phyloP scores from a whole-genome alignment of 179 eudicot species.

The Spergularia azorica region DNA sequence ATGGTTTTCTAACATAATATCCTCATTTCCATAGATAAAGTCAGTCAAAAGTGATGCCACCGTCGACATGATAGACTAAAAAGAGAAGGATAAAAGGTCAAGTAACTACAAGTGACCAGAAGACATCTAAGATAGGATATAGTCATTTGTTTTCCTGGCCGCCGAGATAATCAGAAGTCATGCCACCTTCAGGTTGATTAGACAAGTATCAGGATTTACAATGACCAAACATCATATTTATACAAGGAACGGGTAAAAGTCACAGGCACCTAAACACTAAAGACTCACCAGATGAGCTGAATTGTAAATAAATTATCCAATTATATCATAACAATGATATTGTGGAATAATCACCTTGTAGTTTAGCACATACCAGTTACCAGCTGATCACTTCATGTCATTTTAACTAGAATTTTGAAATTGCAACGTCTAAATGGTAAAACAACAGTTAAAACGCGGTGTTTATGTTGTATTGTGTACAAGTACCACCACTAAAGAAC shows the following conservation, averaged over 20 bases:
- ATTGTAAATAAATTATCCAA: not conserved
- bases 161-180: too few relatives aligned
- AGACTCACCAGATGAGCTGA: not conserved
- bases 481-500: conserved; percentile 27
- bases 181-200: too few relatives aligned
- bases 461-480: not conserved
- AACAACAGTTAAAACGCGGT: not conserved
- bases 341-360: too few relatives aligned
- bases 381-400: not conserved
- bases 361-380: not conserved
- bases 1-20: too few relatives aligned
- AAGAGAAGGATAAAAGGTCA: too few relatives aligned
- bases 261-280: not conserved
- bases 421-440: not conserved
- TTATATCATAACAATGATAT: not conserved
- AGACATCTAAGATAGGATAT: too few relatives aligned
- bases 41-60: too few relatives aligned
- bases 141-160: too few relatives aligned
- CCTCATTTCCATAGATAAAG: too few relatives aligned
- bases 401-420: not conserved
- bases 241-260: not conserved
- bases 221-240: not conserved
- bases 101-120: too few relatives aligned
- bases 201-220: too few relatives aligned
- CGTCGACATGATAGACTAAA: too few relatives aligned